These are phyloP conservation scores for Halteria grandinella DNA, from an alignment of 73 alveolate genomes.

Conservation along the genomic window DNA sequence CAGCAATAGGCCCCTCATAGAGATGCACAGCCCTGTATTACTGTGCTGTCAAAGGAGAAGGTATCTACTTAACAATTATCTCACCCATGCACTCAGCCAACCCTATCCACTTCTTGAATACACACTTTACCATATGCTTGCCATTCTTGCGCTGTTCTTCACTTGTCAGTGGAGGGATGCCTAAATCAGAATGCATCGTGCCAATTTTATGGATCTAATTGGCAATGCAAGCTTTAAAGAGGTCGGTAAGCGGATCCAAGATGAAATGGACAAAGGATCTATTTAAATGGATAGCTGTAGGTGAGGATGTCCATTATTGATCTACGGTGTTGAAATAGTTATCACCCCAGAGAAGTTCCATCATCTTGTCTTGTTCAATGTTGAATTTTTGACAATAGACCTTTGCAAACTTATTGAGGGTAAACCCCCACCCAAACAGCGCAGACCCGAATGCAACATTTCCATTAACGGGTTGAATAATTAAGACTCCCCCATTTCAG, in stretches of 20 bases:
- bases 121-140: conserved; percentile 72
- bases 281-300: conserved; percentile 63
- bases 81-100: conserved; percentile 90
- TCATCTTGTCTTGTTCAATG: conserved; percentile 61
- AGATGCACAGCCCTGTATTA: conserved; percentile 83
- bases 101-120: conserved; percentile 88
- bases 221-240: conserved; percentile 72
- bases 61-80: conserved; percentile 88
- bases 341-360: conserved; percentile 92
- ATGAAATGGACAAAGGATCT: conserved; percentile 92
- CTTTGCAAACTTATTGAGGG: conserved; percentile 85
- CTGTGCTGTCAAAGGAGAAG: conserved; percentile 95
- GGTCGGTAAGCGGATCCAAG: conserved; percentile 82
- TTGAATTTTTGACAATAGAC: conserved; percentile 79
- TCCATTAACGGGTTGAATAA: conserved; percentile 83
- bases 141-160: conserved; percentile 69
- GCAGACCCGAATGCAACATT: conserved; percentile 96
- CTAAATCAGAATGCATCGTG: conserved; percentile 64
- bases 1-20: conserved; percentile 95
- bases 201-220: conserved; percentile 56
- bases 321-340: conserved; percentile 72
- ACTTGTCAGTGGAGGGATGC: conserved; percentile 69
- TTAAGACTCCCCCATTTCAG: conserved; percentile 63
- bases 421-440: conserved; percentile 94
- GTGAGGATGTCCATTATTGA: conserved; percentile 43